Evolutionary conservation across 176 grass and related monocot genomes (phyloP), one percentile per base, ranked within the genome.

Genomic region (Carex littledalei): DNA sequence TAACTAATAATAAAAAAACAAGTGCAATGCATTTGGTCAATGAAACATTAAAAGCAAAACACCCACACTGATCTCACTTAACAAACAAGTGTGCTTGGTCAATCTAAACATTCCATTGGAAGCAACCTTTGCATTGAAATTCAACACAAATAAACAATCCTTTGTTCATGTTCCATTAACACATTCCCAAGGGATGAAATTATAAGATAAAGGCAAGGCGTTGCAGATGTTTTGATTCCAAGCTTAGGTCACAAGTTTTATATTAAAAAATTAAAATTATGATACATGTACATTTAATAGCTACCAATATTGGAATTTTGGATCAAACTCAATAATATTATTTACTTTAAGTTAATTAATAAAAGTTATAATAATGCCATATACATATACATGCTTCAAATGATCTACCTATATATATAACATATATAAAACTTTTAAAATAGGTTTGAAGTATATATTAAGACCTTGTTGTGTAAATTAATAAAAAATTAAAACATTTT

Each of bases 71-170:
- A n/a, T n/a, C 20, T 65, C 37, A 63, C 81, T 83, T 53, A 54
- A 63, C n/a, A 61, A 65, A 83, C 60, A 83, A 83, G 63, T 67
- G 80, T 63, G 34, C 63, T 65, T 67, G 41, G 81, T 83, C 81
- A 83, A 83, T 83, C 20, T 83, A 67, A 83, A 83, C 81, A 83
- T 83, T 83, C 81, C 62, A 83, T 83, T 67, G 81, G 81, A 83
- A 83, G 81, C 81, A 83, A 83, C 81, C 81, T 83, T 53, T 49
- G 61, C 81, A 83, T 83, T 83, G 81, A 83, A 83, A 18, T 66
- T 66, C 81, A 43, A 32, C 80, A 83, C 4, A 52, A 67, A 49
- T 83, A 64, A 83, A 83, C 80, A 83, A 83, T 52, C 52, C 39
- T 63, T 81, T 81, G 35, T 35, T 66, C 77, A 80, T 80, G 77